Evolutionary conservation across 2,329 filamentous ascomycete genomes (phyloP).

Genomic region (Fusarium floridanum): DNA sequence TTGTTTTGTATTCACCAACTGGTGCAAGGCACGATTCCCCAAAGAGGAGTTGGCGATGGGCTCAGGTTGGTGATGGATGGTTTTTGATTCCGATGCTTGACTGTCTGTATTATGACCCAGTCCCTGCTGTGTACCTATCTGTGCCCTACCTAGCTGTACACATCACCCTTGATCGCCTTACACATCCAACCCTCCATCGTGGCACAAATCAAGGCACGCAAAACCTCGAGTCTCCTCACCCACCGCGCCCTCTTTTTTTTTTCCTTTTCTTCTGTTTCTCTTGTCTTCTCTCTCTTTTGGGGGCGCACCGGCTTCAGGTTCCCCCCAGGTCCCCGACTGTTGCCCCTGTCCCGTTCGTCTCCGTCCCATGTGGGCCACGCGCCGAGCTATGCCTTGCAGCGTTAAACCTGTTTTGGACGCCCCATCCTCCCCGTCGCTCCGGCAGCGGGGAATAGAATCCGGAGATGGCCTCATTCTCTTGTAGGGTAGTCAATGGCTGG

Average conservation of each 20-base stretch:
- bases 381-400: slow-evolving; percentile 17
- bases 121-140: not conserved
- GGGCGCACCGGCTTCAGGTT: not conserved
- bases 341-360: slow-evolving; percentile 40
- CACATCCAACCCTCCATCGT: slow-evolving; percentile 11
- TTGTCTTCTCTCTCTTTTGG: not conserved
- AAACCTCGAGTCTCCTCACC: slow-evolving; percentile 22
- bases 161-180: not conserved
- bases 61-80: slow-evolving; percentile 18
- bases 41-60: slow-evolving; percentile 42
- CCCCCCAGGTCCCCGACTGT: slow-evolving; percentile 30
- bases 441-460: slow-evolving; percentile 36
- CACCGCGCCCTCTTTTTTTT: slow-evolving; percentile 24
- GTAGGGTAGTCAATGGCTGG: slow-evolving; percentile 20
- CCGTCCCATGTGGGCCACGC: slow-evolving; percentile 33
- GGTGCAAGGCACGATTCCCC: slow-evolving; percentile 33
- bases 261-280: slow-evolving; percentile 17
- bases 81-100: not conserved
- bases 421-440: slow-evolving; percentile 24
- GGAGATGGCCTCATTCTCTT: slow-evolving; percentile 25
- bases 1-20: slow-evolving; percentile 26
- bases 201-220: slow-evolving; percentile 27
- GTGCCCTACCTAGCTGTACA: not conserved
- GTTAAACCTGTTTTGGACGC: slow-evolving; percentile 27
- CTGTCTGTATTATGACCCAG: not conserved